phyloP scores from a whole-genome alignment of 768 basidiomycete species.

The Lactarius evosmus region DNA sequence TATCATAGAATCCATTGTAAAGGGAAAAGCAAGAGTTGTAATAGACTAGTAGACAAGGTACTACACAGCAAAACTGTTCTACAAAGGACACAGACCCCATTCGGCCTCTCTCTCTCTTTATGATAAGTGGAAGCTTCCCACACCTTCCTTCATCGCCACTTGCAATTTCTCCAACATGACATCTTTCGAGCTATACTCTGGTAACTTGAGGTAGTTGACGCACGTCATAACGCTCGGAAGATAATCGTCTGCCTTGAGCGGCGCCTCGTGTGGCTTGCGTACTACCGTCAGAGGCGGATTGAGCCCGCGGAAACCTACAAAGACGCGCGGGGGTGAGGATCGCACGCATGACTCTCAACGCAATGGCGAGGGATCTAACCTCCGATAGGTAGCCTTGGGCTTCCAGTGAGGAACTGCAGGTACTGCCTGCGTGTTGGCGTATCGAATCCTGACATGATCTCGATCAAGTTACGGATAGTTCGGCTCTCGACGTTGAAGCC shows the following conservation, averaged over 20 bases:
- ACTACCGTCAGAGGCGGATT: slow-evolving; percentile 95
- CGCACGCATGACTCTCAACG: slow-evolving; percentile 5
- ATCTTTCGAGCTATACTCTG: slow-evolving; percentile 87
- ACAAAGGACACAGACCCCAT: neutral
- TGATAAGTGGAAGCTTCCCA: slow-evolving; percentile 96
- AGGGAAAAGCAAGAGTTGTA: slow-evolving; percentile 3
- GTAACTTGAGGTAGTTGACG: slow-evolving; percentile 93
- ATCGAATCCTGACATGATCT: slow-evolving; percentile 83
- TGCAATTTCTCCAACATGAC: slow-evolving; percentile 82
- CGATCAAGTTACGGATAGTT: slow-evolving; percentile 82
- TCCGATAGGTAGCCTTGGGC: slow-evolving; percentile 93
- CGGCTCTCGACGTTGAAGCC: slow-evolving; percentile 96
- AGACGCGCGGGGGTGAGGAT: slow-evolving; percentile 4
- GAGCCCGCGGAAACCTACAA: slow-evolving; percentile 85
- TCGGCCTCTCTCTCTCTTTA: slow-evolving; percentile 53
- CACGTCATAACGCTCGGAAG: slow-evolving; percentile 99
- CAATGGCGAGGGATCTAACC: slow-evolving; percentile 49
- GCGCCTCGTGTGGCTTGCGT: slow-evolving; percentile 91
- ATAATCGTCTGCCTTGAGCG: slow-evolving; percentile 89
- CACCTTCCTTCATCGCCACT: slow-evolving; percentile 88
- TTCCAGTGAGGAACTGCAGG: slow-evolving; percentile 96
- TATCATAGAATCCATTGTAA: no score
- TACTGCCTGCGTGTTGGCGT: slow-evolving; percentile 72
- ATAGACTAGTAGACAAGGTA: neutral
- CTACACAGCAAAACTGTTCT: slow-evolving; percentile 18